phyloP scores from a whole-genome alignment of 116 monocot species.

The Phalaenopsis hybrid region DNA sequence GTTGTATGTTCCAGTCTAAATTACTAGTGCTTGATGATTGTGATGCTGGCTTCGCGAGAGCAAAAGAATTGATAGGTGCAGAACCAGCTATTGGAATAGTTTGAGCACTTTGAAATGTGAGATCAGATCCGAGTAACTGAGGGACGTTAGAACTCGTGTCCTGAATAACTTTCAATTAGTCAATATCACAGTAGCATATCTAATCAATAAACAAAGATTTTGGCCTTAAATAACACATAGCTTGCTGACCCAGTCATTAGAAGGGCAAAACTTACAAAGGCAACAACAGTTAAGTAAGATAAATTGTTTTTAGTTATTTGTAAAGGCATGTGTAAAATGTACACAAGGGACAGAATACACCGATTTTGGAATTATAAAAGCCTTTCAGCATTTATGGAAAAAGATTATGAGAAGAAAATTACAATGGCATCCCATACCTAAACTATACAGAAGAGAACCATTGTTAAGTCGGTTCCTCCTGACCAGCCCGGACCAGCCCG shows the following conservation, averaged over 20 bases:
- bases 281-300: neutral
- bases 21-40: conserved; percentile 26
- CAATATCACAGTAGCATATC: neutral
- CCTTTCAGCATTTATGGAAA: too few species aligned
- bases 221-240: neutral
- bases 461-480: too few species aligned
- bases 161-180: conserved; percentile 25
- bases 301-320: neutral
- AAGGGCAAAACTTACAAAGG: neutral
- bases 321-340: neutral
- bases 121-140: conserved; percentile 15
- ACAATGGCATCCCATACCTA: neutral
- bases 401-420: too few species aligned
- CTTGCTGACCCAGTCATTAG: neutral
- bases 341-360: neutral
- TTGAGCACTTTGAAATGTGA: conserved; percentile 13
- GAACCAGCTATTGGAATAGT: conserved; percentile 11
- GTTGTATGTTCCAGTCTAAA: conserved; percentile 18
- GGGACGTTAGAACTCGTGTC: conserved; percentile 22
- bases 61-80: conserved; percentile 4
- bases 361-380: neutral
- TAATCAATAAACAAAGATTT: neutral
- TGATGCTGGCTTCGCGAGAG: conserved; percentile 24
- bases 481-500: too few species aligned
- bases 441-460: neutral